Base-by-base conservation (phyloP, 1,284 basidiomycete genomes). In the Apiotrichum gracile region DNA sequence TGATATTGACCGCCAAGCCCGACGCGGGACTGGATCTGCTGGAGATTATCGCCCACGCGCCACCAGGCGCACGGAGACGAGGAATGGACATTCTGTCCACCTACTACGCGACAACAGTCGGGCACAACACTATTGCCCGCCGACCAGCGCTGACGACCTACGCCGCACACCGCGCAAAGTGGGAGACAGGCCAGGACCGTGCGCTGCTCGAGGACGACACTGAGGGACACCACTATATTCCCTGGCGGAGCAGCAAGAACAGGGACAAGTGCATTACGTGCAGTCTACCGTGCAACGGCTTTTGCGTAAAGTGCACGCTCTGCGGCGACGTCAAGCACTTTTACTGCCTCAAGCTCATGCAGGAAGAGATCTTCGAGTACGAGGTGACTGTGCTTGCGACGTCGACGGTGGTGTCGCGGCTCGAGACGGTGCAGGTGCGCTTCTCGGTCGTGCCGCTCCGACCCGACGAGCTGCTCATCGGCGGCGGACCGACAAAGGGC, bases 11-110 rank as follows among this genome's bases (percentile, higher is more conserved):
- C 14, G 73, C 77, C 33, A 89, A 88, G 65, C 77, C 81, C 0
- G 87, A 89, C 64, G 77, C 81, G 1, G 83, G 85, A 60, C 75
- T 83, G 25, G 86, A 89, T 67, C 56, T 87, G 0, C 77, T 91
- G 8, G 81, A 85, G 58, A 79, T 88, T 33, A 75, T 84, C 21
- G 86, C 85, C 3, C 84, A 85, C 64, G 82, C 84, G 49, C 79
- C 81, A 0, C 65, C 79, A 7, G 76, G 68, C 48, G 78, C 83
- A n/a, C 77, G 85, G 37, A 76, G 78, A 46, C 46, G 55, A 17
- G 86, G 85, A 10, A 69, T 84, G 51, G 74, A 76, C 45, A 70
- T 86, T 12, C 72, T 91, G 14, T 68, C 77, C 6, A 80, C 80
- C 2, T 80, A 85, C 58, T 89, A 84, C 82, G 84, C 86, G 1